Evolutionary conservation across 75 land plant species (phyloP), one percentile per base, ranked within the genome.

Genomic region (Picea sitchensis): DNA sequence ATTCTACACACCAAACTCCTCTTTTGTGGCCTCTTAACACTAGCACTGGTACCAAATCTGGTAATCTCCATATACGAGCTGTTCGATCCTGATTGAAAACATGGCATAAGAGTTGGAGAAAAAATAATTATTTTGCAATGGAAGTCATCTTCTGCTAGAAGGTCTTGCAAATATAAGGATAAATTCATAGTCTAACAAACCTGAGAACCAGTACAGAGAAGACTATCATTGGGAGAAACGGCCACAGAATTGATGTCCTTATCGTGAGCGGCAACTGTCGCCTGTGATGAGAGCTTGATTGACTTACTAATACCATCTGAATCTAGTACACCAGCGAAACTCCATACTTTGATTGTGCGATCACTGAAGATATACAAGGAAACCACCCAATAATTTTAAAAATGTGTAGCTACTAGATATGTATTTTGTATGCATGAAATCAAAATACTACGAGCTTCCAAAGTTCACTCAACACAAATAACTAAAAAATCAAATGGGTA

Each of bases 131-230:
- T 77, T 32, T 20, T 67, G 14, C 3, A 61, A 81, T 58, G 5
- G 9, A 79, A 12, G 51, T 26, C n/a, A 47, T 38, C 14, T 14
- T 21, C 51, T 41, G 44, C 44, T 41, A 41, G 26, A 26, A 26
- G 44, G 44, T 41, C 44, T 41, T 41, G 44, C 5, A 41, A 31
- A 30, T 61, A 60, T 3, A 78, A 78, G 14, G 14, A 6, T 31
- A 36, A 4, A 59, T n/a, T 30, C 51, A 15, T 15, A 8, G 18
- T 44, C 21, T 64, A 14, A 77, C 81, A 73, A 80, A 96, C 99
- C 99, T 92, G 94, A 56, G 99, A 97, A 69, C 95, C 99, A 78
- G 94, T 97, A 79, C 99, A 97, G 72, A 95, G 84, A 74, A 91
- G 86, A 74, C 79, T 85, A 81, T 96, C 99, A 84, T 95, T 90